Percentiles rank a stretch among this genome's conserved stretches.
Evolutionary conservation across 352 stramenopile species (phyloP).

Genomic region (Lagenidium sp.): DNA sequence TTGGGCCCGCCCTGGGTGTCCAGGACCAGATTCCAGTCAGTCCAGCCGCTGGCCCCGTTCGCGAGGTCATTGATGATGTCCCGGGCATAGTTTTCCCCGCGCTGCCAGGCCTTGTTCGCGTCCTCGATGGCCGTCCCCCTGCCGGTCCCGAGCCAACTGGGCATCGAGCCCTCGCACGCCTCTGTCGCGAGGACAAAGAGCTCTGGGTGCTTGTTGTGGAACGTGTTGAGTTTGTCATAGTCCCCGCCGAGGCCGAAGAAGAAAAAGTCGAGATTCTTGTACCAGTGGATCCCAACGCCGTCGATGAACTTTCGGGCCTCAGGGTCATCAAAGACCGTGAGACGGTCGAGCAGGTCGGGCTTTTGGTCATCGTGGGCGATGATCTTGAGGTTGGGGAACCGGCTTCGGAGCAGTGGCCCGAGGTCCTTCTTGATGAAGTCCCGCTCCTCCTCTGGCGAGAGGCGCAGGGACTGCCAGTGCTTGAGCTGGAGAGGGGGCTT

Average conservation of each 20-base stretch:
- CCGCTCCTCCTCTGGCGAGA: conserved; percentile 26
- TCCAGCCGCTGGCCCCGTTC: conserved; percentile 75
- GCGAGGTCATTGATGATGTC: conserved; percentile 84
- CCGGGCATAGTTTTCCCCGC: conserved; percentile 67
- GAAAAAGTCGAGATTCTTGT: conserved; percentile 55
- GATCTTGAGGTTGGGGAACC: conserved; percentile 77
- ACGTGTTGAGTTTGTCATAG: conserved; percentile 36
- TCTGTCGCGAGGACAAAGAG: conserved; percentile 82
- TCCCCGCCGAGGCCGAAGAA: conserved; percentile 27
- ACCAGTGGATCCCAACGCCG: conserved; percentile 85
- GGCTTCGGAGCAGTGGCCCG: conserved; percentile 43
- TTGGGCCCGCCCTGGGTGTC: conserved; percentile 63
- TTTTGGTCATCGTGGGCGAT: conserved; percentile 85
- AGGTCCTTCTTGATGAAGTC: conserved; percentile 77
- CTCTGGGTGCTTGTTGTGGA: conserved; percentile 48
- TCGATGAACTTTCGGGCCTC: conserved; percentile 65
- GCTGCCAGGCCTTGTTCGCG: conserved; percentile 38
- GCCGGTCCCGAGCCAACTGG: conserved; percentile 33
- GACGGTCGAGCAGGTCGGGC: conserved; percentile 31
- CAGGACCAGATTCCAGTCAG: conserved; percentile 86
- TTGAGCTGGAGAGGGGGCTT: conserved; percentile 22
- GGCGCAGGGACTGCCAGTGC: conserved; percentile 48
- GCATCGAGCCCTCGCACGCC: conserved; percentile 60
- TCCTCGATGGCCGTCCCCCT: conserved; percentile 35
- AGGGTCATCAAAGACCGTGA: conserved; percentile 29